Base-by-base conservation (phyloP, 2,329 filamentous ascomycete species). In the Colletotrichum tropicicola region DNA sequence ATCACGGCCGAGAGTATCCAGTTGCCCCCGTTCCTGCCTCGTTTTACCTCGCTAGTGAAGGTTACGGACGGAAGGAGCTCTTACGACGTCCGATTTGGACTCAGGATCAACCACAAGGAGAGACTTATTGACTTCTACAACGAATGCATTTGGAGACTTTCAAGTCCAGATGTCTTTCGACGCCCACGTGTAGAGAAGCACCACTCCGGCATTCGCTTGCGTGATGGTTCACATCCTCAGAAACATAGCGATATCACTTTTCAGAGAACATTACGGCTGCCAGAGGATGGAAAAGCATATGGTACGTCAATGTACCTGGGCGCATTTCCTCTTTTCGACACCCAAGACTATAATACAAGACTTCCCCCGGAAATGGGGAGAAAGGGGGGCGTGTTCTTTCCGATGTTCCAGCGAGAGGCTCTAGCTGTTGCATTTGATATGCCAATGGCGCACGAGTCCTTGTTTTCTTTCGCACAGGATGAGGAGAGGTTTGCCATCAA, bases 81-180 rank as follows among this genome's bases (percentile, higher is more conserved):
- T 12, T 37, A 58, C 28, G 25, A 48, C 17, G 10, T 48, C 9
- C 27, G 37, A 15, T 8, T 4, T 2, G 54, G 41, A 27, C 44
- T 47, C 5, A 25, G 2, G 1, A 54, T 59, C 0, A 51, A 59
- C 27, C 47, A 5, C 15, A 2, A 45, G 4, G 32, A 59, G 21
- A 43, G 35, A 0, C 17, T 59, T 15, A 35, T 52, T 6, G 35
- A 51, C 35, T 59, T 59, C 37, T 54, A 43, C 57, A 53, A 52
- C 17, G 17, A n/a, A 13, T 44, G 49, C 13, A 7, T 49, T 2
- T 39, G 48, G 7, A 12, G 6, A 47, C 4, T 5, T 5, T 25
- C 27, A 41, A 13, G 10, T 47, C 19, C n/a, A n/a, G n/a, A n/a
- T n/a, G 3, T 25, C 30, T 13, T 4, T n/a, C 5, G 7, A 30